Conservation (phyloP, 139 green algal genomes). For the Chlorella ohadii region DNA sequence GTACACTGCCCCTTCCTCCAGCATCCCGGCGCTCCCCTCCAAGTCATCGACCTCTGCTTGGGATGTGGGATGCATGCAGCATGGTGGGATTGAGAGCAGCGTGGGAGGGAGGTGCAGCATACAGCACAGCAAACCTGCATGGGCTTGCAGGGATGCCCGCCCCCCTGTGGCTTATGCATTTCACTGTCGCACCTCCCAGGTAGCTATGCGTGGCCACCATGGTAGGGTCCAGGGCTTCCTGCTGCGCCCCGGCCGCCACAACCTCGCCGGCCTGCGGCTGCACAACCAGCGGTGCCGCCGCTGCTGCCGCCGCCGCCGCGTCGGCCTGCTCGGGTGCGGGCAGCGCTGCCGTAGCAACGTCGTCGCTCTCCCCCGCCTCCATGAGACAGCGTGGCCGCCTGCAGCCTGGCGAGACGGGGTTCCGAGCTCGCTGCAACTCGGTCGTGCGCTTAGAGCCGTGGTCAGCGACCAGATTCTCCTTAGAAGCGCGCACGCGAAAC, state of each 20-base stretch:
- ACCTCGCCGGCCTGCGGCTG: neutral
- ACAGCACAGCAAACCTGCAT: too few relatives aligned
- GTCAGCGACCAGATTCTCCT: too few relatives aligned
- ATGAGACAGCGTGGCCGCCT: neutral
- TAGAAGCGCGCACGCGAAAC: too few relatives aligned
- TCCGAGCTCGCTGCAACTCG: too few relatives aligned
- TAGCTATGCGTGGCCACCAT: slow-evolving; percentile 22
- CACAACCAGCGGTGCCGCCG: neutral
- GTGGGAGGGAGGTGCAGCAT: too few relatives aligned
- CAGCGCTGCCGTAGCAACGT: neutral
- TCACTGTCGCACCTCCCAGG: too few relatives aligned
- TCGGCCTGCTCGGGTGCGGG: neutral
- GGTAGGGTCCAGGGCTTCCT: slow-evolving; percentile 5
- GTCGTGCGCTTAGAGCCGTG: too few relatives aligned
- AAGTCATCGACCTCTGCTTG: slow-evolving; percentile 15
- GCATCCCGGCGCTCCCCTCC: neutral
- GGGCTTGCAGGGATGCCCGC: too few relatives aligned
- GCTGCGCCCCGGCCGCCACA: neutral
- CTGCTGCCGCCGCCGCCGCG: neutral
- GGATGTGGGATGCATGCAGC: too few relatives aligned
- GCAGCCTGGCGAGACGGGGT: too few relatives aligned
- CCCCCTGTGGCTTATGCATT: neutral
- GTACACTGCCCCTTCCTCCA: slow-evolving; percentile 27
- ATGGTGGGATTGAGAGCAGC: too few relatives aligned
- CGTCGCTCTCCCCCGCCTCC: neutral